phyloP scores from a whole-genome alignment of 495 filamentous ascomycete species.

The Cladorrhinum samala region DNA sequence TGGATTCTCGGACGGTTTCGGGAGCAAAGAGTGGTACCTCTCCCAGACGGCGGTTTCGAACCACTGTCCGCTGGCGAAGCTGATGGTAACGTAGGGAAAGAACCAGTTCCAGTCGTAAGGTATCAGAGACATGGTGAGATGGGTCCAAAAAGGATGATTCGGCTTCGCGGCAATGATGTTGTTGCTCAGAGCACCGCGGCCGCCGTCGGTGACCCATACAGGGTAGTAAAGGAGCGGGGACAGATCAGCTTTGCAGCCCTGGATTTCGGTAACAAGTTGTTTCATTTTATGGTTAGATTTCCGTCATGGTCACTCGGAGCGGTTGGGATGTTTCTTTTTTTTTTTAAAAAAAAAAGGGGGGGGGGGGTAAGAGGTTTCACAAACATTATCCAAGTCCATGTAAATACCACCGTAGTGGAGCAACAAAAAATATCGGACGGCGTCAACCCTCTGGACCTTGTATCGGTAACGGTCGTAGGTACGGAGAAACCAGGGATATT shows the following conservation, averaged over 20 bases:
- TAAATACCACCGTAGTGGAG: constrained; percentile 80
- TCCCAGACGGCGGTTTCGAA: constrained; percentile 84
- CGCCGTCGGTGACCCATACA: constrained; percentile 73
- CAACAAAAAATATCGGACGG: constrained; percentile 84
- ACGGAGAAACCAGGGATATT: constrained; percentile 83
- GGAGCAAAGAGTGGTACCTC: constrained; percentile 46
- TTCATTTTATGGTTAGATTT: too few relatives aligned
- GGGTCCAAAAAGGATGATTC: constrained; percentile 76
- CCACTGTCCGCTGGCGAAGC: constrained; percentile 79
- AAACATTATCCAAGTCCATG: constrained; percentile 80
- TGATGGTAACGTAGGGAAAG: constrained; percentile 82
- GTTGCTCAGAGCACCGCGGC: constrained; percentile 82
- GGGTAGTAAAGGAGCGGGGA: constrained; percentile 77
- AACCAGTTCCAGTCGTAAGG: constrained; percentile 70
- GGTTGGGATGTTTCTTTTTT: too few relatives aligned
- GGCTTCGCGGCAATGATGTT: constrained; percentile 80
- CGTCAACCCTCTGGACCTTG: constrained; percentile 80
- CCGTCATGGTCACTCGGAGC: too few relatives aligned
- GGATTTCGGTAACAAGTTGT: not conserved
- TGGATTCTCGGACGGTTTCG: constrained; percentile 5
- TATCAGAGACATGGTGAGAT: constrained; percentile 62
- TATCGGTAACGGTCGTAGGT: constrained; percentile 77
- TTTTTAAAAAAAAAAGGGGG: not conserved
- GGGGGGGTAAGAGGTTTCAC: constrained; percentile 19
- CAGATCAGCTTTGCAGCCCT: constrained; percentile 78